Base-by-base conservation (phyloP, 768 basidiomycete genomes). In the Suillus brevipes region DNA sequence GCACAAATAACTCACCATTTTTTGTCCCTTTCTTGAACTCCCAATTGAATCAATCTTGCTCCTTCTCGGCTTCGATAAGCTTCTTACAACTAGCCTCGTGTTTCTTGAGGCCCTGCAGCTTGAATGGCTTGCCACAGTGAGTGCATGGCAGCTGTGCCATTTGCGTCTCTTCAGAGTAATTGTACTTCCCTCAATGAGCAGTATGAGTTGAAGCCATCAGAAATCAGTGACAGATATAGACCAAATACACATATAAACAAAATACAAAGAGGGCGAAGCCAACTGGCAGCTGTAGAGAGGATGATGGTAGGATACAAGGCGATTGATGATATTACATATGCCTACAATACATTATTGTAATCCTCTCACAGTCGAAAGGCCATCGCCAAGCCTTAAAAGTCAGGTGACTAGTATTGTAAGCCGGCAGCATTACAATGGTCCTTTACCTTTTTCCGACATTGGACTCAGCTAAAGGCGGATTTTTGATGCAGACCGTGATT, bases 371-470 rank as follows among this genome's bases (percentile, higher is more conserved):
- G 14, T 42, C 16, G 40, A 42, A 42, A 42, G 14, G 16, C 16
- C 16, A 42, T 16, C 14, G 4, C 31, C 31, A 14, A 28, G 25
- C 49, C 49, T 50, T 50, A 6, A 16, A 50, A 50, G 52, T 18
- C 52, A 53, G 16, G 3, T 53, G 31, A 34, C 52, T 18, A 14
- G 52, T 34, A 16, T 53, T 20, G 52, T 53, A 53, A 53, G 52
- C 31, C 31, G 8, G 52, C 52, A 7, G 52, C 52, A 53, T 53
- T 34, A 53, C 8, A 10, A 53, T 53, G 52, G 52, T 14, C 1
- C 31, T 34, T 53, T 20, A 53, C 52, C 25, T 53, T 53, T 53
- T 53, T 53, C 52, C 31, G 31, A 53, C 52, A 53, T n/a, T n/a
- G n/a, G n/a, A n/a, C n/a, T n/a, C n/a, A n/a, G n/a, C n/a, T n/a